Base-by-base conservation (phyloP, 306 rosid genomes). In the Lathyrus aphaca region DNA sequence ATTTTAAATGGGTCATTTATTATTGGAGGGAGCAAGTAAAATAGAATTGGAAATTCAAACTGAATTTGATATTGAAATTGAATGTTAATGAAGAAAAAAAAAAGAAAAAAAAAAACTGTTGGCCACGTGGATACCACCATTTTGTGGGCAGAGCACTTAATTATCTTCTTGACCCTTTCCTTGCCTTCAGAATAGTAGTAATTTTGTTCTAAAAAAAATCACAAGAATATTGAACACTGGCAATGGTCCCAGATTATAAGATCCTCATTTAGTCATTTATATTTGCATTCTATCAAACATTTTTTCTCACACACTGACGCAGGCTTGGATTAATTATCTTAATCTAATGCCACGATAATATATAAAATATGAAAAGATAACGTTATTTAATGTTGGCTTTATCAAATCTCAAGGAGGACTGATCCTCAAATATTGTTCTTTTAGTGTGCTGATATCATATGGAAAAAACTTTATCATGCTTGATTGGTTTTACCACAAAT, bases 51-150 rank as follows among this genome's bases (percentile, higher is more conserved):
- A 23, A 23, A 2, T 23, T 23, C 25, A 23, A 23, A 23, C 23
- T 23, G n/a, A 42, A 59, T 66, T 48, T 39, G 79, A 29, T 72
- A 49, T 57, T 63, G 40, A 25, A 39, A 17, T 18, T 17, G 66
- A 69, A 35, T 38, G 55, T 66, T 66, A 10, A 61, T 10, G 27
- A 8, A 13, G 70, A 60, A 21, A 25, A 53, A 77, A 61, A 13
- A 19, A 8, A 13, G 70, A 60, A 21, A 25, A 53, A 77, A 74
- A 14, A 23, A 76, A 72, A 60, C 48, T 70, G 40, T 53, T 56
- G 1, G 69, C 76, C 85, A 83, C 79, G 83, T 77, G 94, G 77
- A 81, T 72, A 87, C 86, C 86, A 84, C 84, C 74, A 78, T 44
- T 56, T 74, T 81, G 78, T 82, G 87, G 83, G 58, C 67, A 61